phyloP scores from a whole-genome alignment of 768 basidiomycete genomes.

The Auriculariales sp. region DNA sequence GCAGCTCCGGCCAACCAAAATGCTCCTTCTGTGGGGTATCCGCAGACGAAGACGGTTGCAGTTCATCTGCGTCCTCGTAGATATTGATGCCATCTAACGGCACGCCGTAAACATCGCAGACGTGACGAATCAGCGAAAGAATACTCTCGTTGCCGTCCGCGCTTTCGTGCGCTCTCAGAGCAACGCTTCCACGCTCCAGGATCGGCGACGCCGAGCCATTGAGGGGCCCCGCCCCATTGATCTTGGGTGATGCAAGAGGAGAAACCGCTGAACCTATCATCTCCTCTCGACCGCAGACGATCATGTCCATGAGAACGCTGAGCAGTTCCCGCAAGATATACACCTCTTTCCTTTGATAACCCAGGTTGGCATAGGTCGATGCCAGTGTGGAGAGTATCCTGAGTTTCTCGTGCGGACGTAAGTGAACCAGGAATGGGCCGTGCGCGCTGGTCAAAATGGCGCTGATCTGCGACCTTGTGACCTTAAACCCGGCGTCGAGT shows the following conservation, averaged over 20 bases:
- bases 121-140: conserved; percentile 55
- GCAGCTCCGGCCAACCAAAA: conserved; percentile 90
- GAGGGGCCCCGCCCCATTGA: conserved; percentile 20
- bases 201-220: conserved; percentile 24
- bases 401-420: conserved; percentile 65
- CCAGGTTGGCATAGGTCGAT: conserved; percentile 64
- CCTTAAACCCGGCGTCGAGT: conserved; percentile 19
- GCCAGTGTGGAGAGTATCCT: conserved; percentile 54
- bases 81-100: conserved; percentile 53
- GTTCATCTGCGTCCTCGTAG: conserved; percentile 8
- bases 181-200: conserved; percentile 40
- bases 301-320: conserved; percentile 67
- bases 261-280: conserved; percentile 14
- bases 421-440: conserved; percentile 75
- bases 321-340: conserved; percentile 76
- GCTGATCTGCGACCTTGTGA: conserved; percentile 56
- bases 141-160: conserved; percentile 71
- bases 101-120: conserved; percentile 71
- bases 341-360: conserved; percentile 78
- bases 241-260: not conserved
- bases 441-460: conserved; percentile 54
- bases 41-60: conserved; percentile 13
- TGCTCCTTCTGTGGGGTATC: conserved; percentile 29
- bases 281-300: conserved; percentile 77
- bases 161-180: conserved; percentile 58